Percentiles rank a stretch among this genome's conserved stretches.
These are phyloP conservation scores for Papilionanthe hybrid DNA, from an alignment of 116 monocot species.

Conservation along the genomic window DNA sequence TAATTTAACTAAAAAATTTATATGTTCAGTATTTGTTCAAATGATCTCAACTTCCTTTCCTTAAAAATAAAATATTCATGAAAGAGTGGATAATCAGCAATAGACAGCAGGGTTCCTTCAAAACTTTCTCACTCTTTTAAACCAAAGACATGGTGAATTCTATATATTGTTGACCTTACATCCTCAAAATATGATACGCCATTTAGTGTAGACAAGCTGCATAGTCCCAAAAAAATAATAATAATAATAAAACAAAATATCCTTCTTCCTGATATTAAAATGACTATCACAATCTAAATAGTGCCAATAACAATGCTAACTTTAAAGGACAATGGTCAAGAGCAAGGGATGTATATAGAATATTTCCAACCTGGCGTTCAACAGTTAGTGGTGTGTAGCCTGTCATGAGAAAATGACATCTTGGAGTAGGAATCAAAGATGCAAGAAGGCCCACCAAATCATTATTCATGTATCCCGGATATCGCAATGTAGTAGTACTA, in stretches of 20 bases:
- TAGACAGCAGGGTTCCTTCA: background rate
- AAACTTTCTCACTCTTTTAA: background rate
- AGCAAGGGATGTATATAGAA: constrained; percentile 3
- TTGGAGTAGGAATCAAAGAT: constrained; percentile 88
- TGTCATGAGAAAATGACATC: constrained; percentile 99
- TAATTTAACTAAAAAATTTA: background rate
- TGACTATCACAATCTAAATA: background rate
- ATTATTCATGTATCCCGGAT: constrained; percentile 99
- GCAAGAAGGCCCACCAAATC: constrained; percentile 98
- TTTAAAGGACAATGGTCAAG: background rate
- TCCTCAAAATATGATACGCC: background rate
- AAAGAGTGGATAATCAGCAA: background rate
- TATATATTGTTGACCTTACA: background rate
- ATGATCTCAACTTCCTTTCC: background rate
- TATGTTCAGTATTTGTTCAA: background rate
- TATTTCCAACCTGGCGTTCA: constrained; percentile 78
- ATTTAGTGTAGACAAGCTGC: too few relatives aligned
- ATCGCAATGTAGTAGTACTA: constrained; percentile 91
- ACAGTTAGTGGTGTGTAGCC: constrained; percentile 98
- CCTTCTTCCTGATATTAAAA: constrained; percentile 1
- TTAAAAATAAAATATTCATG: background rate
- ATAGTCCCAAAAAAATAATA: background rate
- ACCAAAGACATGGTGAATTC: background rate
- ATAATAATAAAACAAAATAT: background rate
- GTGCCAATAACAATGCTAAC: background rate